Conservation (phyloP, 148 eudicot genomes). For the Pouteria glomerata region DNA sequence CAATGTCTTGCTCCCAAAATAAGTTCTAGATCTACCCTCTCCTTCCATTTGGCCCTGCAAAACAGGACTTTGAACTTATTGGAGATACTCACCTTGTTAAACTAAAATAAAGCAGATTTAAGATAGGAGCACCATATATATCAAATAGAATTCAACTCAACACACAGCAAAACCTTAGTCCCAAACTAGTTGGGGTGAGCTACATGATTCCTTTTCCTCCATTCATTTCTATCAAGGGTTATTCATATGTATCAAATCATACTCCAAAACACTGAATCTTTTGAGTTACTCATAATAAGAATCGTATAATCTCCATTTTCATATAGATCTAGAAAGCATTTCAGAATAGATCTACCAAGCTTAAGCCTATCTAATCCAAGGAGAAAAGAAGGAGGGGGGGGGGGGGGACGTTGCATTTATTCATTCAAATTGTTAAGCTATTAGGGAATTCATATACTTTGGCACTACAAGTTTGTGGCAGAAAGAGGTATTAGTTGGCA, state of each 20-base stretch:
- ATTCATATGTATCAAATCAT: no score
- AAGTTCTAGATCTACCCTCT: conserved; percentile 30
- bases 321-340: no score
- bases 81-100: neutral
- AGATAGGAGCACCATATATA: neutral
- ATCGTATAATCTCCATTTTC: neutral
- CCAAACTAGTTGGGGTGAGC: no score
- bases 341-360: neutral
- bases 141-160: neutral
- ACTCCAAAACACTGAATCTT: no score
- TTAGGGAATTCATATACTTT: neutral
- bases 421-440: neutral
- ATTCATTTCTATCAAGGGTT: no score
- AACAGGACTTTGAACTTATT: neutral
- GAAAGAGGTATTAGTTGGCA: neutral
- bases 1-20: conserved; percentile 33
- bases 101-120: neutral
- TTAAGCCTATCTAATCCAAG: neutral
- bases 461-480: neutral
- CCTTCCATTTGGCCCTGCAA: conserved; percentile 41
- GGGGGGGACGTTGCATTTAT: neutral
- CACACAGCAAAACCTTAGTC: no score
- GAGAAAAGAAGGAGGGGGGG: neutral
- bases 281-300: no score
- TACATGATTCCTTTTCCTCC: no score